Evolutionary conservation across 1,284 basidiomycete genomes (phyloP), one percentile per base, ranked within the genome.

Genomic region (Ceratobasidium sp.): DNA sequence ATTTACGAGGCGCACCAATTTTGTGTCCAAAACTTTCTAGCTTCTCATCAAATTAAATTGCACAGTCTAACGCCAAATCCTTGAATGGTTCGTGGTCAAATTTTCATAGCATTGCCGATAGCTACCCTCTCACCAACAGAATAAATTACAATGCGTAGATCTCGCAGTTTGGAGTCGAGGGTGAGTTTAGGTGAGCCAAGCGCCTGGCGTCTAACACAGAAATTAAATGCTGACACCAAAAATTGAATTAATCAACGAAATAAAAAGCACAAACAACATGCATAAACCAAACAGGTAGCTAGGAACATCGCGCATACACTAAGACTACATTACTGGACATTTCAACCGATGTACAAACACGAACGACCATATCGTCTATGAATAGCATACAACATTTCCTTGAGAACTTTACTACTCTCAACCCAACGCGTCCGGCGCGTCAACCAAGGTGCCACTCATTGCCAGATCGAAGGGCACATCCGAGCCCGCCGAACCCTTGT

Each of bases 401-500:
- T 40, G 5, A 34, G 32, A 31, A 25, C 32, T 25, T 15, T 40
- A 38, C 40, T 35, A 38, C 4, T 25, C 27, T 65, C 38, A 65
- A 32, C 62, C n/a, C 35, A 65, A 27, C 31, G 62, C 20, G 50
- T 65, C 62, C 3, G 60, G 38, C n/a, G 49, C 45, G 22, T 65
- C 62, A 53, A 65, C 62, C 49, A 65, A 29, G 22, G 62, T 8
- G 4, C 62, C 50, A n/a, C 49, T 29, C 62, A 65, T 64, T 12
- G 31, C 60, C 25, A 64, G 62, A 40, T 65, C 62, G 43, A 65
- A 65, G 29, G 31, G 47, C 27, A 65, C 62, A 29, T 65, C 49
- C 50, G 62, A 53, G 12, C 62, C 62, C 13, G 62, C 62, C 27
- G 62, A 50, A 27, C 62, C 62, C 34, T 54, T 65, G 62, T 65